Percentiles rank a stretch among this genome's conserved stretches.
Conservation (phyloP, 2,329 filamentous ascomycete species). For the Fusarium irregulare region DNA sequence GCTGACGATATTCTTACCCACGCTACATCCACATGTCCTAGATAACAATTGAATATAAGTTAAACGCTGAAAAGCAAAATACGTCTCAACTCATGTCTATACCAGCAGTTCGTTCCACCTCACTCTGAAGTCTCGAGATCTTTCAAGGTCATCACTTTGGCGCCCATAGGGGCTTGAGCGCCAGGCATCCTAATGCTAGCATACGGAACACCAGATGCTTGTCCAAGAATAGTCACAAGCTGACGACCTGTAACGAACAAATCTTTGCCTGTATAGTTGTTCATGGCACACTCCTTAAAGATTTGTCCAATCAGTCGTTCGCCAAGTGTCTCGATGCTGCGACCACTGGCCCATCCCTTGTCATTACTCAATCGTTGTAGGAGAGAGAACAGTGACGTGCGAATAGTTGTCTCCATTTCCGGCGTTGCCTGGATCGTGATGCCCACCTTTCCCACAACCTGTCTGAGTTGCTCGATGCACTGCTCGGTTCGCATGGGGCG, state of each 20-base stretch:
- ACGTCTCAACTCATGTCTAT: neutral
- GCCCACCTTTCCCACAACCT: conserved; percentile 48
- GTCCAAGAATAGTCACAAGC: conserved; percentile 46
- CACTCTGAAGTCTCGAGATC: conserved; percentile 48
- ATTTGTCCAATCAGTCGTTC: conserved; percentile 61
- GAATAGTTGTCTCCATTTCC: conserved; percentile 40
- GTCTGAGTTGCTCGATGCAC: conserved; percentile 59
- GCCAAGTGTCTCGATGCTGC: conserved; percentile 68
- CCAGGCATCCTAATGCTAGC: conserved; percentile 41
- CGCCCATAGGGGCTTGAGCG: conserved; percentile 46
- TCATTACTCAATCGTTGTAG: conserved; percentile 58
- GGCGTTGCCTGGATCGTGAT: conserved; percentile 46
- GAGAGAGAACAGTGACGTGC: conserved; percentile 45
- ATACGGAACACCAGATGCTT: conserved; percentile 44
- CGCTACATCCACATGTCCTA: conserved; percentile 12
- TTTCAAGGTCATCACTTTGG: conserved; percentile 50
- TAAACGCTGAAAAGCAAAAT: neutral
- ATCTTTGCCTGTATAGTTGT: conserved; percentile 46
- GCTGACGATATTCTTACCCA: conserved; percentile 28
- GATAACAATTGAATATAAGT: neutral
- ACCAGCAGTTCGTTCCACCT: neutral
- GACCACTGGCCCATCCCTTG: conserved; percentile 69
- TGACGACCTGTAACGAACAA: conserved; percentile 47
- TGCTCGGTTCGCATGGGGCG: conserved; percentile 56
- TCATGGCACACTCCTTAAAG: conserved; percentile 51